phyloP scores from a whole-genome alignment of 1,284 basidiomycete genomes.

The Coriolopsis trogii region DNA sequence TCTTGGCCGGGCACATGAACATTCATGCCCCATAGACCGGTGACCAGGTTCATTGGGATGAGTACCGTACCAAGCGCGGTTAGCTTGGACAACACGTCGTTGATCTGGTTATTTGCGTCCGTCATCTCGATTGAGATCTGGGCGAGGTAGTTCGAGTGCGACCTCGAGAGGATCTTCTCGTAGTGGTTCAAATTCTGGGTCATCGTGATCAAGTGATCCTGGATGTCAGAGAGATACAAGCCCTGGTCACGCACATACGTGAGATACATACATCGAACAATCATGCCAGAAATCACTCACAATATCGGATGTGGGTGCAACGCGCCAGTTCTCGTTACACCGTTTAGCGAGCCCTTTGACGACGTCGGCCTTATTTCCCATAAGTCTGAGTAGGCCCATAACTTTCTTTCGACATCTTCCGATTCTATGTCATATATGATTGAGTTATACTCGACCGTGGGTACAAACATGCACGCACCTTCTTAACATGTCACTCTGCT shows the following conservation, averaged over 20 bases:
- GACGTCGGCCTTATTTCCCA: slow-evolving; percentile 99
- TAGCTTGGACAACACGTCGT: slow-evolving; percentile 98
- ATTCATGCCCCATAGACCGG: slow-evolving; percentile 92
- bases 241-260: slow-evolving; percentile 69
- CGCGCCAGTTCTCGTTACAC: slow-evolving; percentile 99
- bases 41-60: slow-evolving; percentile 95
- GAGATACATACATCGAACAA: too few relatives aligned
- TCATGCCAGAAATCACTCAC: too few relatives aligned
- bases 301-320: slow-evolving; percentile 97
- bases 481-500: slow-evolving; percentile 81
- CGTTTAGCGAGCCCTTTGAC: slow-evolving; percentile 98
- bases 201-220: slow-evolving; percentile 99
- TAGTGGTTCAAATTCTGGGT: slow-evolving; percentile 99
- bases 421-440: slow-evolving; percentile 59
- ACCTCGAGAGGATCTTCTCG: slow-evolving; percentile 97
- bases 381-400: slow-evolving; percentile 93
- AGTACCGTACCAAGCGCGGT: slow-evolving; percentile 98
- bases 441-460: neutral
- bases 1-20: slow-evolving; percentile 90
- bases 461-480: slow-evolving; percentile 37
- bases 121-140: slow-evolving; percentile 99
- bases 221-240: slow-evolving; percentile 93
- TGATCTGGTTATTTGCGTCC: slow-evolving; percentile 99
- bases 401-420: slow-evolving; percentile 99
- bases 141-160: slow-evolving; percentile 98